Percentiles rank a stretch among this genome's conserved stretches.
These are phyloP conservation scores for Suillus sp. DNA, from an alignment of 768 basidiomycete genomes.

Conservation along the genomic window DNA sequence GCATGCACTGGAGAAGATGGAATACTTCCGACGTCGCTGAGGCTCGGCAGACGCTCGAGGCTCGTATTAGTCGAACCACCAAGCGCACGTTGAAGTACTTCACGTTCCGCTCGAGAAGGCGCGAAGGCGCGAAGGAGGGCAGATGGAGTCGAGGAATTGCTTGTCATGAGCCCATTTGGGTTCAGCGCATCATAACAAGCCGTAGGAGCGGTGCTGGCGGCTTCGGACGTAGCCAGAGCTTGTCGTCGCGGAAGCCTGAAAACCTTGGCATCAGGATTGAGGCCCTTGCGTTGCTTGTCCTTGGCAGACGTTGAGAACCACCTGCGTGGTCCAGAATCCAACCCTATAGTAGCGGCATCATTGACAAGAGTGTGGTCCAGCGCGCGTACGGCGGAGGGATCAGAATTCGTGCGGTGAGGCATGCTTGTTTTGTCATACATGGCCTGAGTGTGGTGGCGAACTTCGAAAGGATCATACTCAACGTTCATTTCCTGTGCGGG, in stretches of 20 bases:
- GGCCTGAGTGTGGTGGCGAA: slow-evolving; percentile 34
- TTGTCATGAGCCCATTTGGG: slow-evolving; percentile 54
- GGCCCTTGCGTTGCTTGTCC: slow-evolving; percentile 60
- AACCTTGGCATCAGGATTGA: slow-evolving; percentile 87
- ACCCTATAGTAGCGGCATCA: slow-evolving; percentile 15
- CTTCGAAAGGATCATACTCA: slow-evolving; percentile 52
- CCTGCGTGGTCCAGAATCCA: slow-evolving; percentile 40
- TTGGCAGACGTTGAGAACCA: slow-evolving; percentile 49
- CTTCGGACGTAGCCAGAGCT: slow-evolving; percentile 7
- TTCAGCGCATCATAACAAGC: slow-evolving; percentile 57
- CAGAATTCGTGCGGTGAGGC: slow-evolving; percentile 38
- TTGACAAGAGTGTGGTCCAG: slow-evolving; percentile 18
- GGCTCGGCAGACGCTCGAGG: slow-evolving; percentile 75
- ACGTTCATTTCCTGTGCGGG: slow-evolving; percentile 30
- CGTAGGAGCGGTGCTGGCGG: slow-evolving; percentile 13
- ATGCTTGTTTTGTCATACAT: slow-evolving; percentile 27
- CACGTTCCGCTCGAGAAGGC: slow-evolving; percentile 85
- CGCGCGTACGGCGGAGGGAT: slow-evolving; percentile 29
- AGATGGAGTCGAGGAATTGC: slow-evolving; percentile 44
- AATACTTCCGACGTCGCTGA: slow-evolving; percentile 74
- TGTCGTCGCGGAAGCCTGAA: slow-evolving; percentile 55
- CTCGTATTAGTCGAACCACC: slow-evolving; percentile 74
- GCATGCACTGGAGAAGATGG: slow-evolving; percentile 65
- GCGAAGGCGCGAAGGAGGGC: slow-evolving; percentile 80
- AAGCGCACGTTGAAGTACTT: slow-evolving; percentile 78